Evolutionary conservation across 108 stramenopile species (phyloP).

Genomic region (Fistulifera pelliculosa): DNA sequence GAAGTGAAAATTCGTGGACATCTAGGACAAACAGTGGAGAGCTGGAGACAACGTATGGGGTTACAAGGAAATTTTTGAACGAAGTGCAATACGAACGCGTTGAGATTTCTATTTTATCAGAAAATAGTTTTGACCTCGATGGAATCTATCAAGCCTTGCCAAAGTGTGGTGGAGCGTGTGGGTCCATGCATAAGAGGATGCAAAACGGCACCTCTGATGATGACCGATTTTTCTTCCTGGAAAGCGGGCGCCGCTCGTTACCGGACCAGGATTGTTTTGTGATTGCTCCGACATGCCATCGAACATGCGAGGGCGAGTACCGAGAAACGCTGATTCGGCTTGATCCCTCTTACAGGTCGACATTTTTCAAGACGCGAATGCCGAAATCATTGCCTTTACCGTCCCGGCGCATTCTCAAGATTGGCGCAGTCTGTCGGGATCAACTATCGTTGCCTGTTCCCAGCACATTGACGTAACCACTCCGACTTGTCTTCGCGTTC

Average conservation of each 20-base stretch:
- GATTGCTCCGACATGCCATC: conserved; percentile 15
- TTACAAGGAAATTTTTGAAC: conserved; percentile 15
- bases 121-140: not conserved
- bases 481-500: not conserved
- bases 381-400: no score
- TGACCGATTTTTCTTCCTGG: conserved; percentile 23
- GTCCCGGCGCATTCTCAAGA: not conserved
- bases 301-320: conserved; percentile 14
- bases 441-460: not conserved
- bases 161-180: conserved; percentile 24
- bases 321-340: conserved; percentile 10
- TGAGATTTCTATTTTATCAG: conserved; percentile 4
- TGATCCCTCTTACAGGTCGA: conserved; percentile 4
- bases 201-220: not conserved
- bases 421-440: not conserved
- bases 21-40: conserved; percentile 4
- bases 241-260: conserved; percentile 12
- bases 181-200: conserved; percentile 20
- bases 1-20: no score
- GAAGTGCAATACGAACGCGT: conserved; percentile 14
- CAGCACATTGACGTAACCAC: not conserved
- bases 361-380: no score
- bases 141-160: conserved; percentile 18
- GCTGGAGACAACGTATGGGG: conserved; percentile 22
- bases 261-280: conserved; percentile 17